Base-by-base conservation (phyloP, 2,329 filamentous ascomycete genomes). In the Helicocarpus griseus region DNA sequence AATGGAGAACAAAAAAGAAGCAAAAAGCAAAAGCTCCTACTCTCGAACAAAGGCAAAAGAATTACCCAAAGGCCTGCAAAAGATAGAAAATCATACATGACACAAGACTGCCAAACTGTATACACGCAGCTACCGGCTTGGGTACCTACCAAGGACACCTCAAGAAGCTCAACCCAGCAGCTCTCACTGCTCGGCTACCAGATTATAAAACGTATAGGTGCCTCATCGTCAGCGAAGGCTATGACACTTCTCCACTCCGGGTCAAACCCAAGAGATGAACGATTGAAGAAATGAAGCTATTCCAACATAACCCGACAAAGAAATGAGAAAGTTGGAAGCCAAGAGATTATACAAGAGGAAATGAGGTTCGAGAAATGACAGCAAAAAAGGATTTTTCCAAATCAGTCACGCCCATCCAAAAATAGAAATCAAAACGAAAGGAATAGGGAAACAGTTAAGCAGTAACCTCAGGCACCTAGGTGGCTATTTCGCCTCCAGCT, bases 401-500 rank as follows among this genome's bases (percentile, higher is more conserved):
- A 31, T 31, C 29, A 31, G 13, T 31, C 29, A 7, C 29, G 13
- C 57, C 59, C 61, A 49, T 59, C 58, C 61, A 61, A 57, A 62
- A 61, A 51, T n/a, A n/a, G 51, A 48, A 56, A 56, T 53, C 45
- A 57, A 49, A 56, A 56, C 55, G 56, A 48, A 49, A 26, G 41
- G 28, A 31, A 33, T 29, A 35, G 31, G 36, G 11, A 2, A 22
- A 4, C 5, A 39, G 17, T 60, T 48, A 54, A 38, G 44, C 53
- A 39, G 58, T 52, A 51, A 62, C 56, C 53, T 68, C 62, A 22
- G 59, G 59, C 48, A 61, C 50, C 51, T 71, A 67, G 51, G 59
- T 61, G 45, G 65, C 66, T 46, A 70, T 63, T 54, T 75, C 75
- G 43, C 73, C 76, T 31, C 71, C 72, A 45, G 75, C 74, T 47